Base-by-base conservation (phyloP, 768 basidiomycete species). In the Rhodotorula sphaerocarpa region DNA sequence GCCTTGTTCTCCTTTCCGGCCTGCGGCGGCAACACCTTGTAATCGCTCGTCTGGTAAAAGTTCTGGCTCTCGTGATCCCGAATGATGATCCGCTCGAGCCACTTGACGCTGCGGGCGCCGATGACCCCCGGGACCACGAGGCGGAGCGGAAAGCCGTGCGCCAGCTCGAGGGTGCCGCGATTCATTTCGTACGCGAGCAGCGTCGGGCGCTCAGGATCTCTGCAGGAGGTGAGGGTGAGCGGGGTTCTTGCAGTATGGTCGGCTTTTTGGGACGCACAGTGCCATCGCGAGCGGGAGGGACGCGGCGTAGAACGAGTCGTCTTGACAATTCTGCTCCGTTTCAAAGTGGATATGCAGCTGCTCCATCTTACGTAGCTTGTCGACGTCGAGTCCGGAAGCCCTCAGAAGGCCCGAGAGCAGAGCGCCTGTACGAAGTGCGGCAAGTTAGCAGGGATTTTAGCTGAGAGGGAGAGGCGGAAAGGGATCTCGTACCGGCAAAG, bases 71-170 rank as follows among this genome's bases (percentile, higher is more conserved):
- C 59, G 30, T 43, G 21, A 15, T 61, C 36, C 3, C 60, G 27
- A 25, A 86, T 70, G 31, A 78, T 75, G 69, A 86, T 82, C 1
- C 77, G 81, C 69, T 85, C 83, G 0, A 85, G 76, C 85, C 86
- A 87, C 77, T 87, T 86, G 12, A 86, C 84, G 83, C 84, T 85
- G 16, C 85, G 81, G 34, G 83, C 85, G 10, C 85, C 85, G 21
- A 82, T 77, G 68, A 79, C 81, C 5, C 86, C 85, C 0, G 86
- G 86, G 2, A 83, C 82, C 44, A 63, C 61, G 11, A 72, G 48
- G 4, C 71, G 63, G 10, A 67, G 28, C 4, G 71, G 71, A 0
- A 45, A 52, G 11, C 71, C 71, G 43, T 70, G 71, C n/a, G 61
- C 57, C 18, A 53, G 46, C 7, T 52, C 41, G 23, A 72, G 60